Percentiles rank a stretch among this genome's conserved stretches.
Evolutionary conservation across 2,329 filamentous ascomycete species (phyloP).

Genomic region (Cladosporium phlei): DNA sequence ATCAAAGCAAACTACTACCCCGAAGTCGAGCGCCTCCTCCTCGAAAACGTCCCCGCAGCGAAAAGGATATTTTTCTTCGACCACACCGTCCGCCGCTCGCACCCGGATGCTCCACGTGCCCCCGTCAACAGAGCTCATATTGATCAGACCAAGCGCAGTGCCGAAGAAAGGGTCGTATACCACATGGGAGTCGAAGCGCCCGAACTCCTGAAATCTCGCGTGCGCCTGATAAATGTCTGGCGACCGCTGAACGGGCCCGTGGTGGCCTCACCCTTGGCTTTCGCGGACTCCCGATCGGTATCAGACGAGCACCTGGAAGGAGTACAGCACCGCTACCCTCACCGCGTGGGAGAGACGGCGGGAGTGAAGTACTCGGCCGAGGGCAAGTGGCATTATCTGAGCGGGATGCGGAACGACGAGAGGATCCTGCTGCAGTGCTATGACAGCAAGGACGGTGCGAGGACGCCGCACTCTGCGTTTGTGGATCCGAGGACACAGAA

Average conservation of each 20-base stretch:
- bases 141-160: slow-evolving; percentile 69
- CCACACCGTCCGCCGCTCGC: slow-evolving; percentile 74
- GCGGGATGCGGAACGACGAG: slow-evolving; percentile 64
- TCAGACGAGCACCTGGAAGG: slow-evolving; percentile 61
- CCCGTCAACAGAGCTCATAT: slow-evolving; percentile 75
- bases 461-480: slow-evolving; percentile 71
- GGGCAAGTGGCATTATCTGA: slow-evolving; percentile 76
- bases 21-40: slow-evolving; percentile 69
- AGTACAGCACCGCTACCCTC: slow-evolving; percentile 68
- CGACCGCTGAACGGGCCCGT: slow-evolving; percentile 57
- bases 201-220: slow-evolving; percentile 60
- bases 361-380: slow-evolving; percentile 56
- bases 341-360: slow-evolving; percentile 69
- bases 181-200: slow-evolving; percentile 67
- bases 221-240: slow-evolving; percentile 87
- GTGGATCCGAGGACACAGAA: slow-evolving; percentile 67
- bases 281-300: slow-evolving; percentile 53
- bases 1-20: slow-evolving; percentile 76
- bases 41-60: slow-evolving; percentile 62
- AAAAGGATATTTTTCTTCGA: slow-evolving; percentile 72
- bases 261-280: slow-evolving; percentile 52
- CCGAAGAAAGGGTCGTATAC: slow-evolving; percentile 60
- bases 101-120: slow-evolving; percentile 54
- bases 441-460: slow-evolving; percentile 37
- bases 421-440: slow-evolving; percentile 50